Base-by-base conservation (phyloP, 164 flowering plant species). In the Macadamia integrifolia region DNA sequence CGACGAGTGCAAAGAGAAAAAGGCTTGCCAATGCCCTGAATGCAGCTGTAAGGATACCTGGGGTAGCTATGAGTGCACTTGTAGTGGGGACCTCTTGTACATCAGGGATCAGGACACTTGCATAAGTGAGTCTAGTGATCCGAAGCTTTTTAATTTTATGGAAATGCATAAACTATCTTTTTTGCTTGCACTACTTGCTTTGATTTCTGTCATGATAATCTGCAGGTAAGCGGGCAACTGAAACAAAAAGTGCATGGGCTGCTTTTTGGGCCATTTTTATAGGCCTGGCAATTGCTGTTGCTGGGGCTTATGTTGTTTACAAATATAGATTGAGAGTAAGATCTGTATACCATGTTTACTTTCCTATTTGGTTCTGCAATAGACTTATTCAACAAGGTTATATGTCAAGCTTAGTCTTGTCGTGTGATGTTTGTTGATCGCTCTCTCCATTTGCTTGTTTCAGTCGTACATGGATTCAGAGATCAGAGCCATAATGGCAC, bases 291-390 rank as follows among this genome's bases (percentile, higher is more conserved):
- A 68, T 90, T 71, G 86, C 88, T 78, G 92, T 74, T 68, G 86
- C 71, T 58, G 97, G 92, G 15, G 97, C 84, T 61, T 90, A 92
- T 80, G 79, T 89, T 31, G 76, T 95, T 15, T 95, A 92, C 86
- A 92, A 89, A 75, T 87, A 92, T 69, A 87, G 98, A 81, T 58
- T 92, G 69, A 78, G 98, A 84, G 99, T 92, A 83, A 76, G 91
- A 67, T 67, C 66, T 13, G 35, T 65, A 29, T 63, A 28, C 68
- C 52, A 28, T 40, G 10, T 31, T 29, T 69, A 9, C 31, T 30
- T 69, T 8, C 31, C 30, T 43, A 13, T 1, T 14, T 53, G 57
- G 57, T 53, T 53, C 1, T 53, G 18, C 1, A 6, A 53, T 4
- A 17, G 18, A 53, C 17, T 53, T 53, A 17, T 17, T 53, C 57